These are phyloP conservation scores for Lasiodiplodia sp. DNA, from an alignment of 2,329 filamentous ascomycete species.

Conservation along the genomic window DNA sequence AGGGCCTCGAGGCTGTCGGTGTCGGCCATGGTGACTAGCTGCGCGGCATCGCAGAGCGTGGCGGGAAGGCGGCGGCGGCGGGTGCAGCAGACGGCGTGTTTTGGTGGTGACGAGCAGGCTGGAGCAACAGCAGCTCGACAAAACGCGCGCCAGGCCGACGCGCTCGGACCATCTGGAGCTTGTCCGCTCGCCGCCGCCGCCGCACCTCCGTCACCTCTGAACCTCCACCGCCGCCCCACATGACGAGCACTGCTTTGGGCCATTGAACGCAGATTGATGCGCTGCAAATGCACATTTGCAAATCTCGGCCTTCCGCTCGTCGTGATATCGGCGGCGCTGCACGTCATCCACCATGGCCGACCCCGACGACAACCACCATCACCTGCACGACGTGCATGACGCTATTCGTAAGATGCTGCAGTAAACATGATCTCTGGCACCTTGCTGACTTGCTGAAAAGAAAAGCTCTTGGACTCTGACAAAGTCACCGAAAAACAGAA, in stretches of 20 bases:
- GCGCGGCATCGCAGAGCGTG: slow-evolving; percentile 21
- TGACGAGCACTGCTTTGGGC: not conserved
- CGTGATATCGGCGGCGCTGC: not conserved
- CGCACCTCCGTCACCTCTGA: slow-evolving; percentile 24
- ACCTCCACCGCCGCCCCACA: not conserved
- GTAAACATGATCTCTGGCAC: not conserved
- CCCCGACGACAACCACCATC: not conserved
- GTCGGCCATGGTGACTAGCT: slow-evolving; percentile 68
- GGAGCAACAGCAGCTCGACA: slow-evolving; percentile 21
- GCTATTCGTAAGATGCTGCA: not conserved
- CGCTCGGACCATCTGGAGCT: slow-evolving; percentile 12
- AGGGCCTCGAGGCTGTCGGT: slow-evolving; percentile 77
- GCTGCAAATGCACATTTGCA: slow-evolving; percentile 5
- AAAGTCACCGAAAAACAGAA: not conserved
- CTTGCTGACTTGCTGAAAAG: not conserved
- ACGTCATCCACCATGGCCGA: slow-evolving; percentile 8
- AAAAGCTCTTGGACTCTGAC: not conserved
- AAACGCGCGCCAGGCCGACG: slow-evolving; percentile 22
- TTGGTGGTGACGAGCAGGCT: slow-evolving; percentile 10
- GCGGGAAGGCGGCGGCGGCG: slow-evolving; percentile 8
- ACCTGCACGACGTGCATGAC: not conserved
- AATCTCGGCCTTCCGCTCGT: not conserved
- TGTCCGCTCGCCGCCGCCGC: slow-evolving; percentile 16
- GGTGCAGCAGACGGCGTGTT: slow-evolving; percentile 20
- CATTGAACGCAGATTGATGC: not conserved